Percentiles rank a stretch among this genome's conserved stretches.
These are phyloP conservation scores for Tricholoma hemisulphureum DNA, from an alignment of 768 basidiomycete genomes.

Conservation along the genomic window DNA sequence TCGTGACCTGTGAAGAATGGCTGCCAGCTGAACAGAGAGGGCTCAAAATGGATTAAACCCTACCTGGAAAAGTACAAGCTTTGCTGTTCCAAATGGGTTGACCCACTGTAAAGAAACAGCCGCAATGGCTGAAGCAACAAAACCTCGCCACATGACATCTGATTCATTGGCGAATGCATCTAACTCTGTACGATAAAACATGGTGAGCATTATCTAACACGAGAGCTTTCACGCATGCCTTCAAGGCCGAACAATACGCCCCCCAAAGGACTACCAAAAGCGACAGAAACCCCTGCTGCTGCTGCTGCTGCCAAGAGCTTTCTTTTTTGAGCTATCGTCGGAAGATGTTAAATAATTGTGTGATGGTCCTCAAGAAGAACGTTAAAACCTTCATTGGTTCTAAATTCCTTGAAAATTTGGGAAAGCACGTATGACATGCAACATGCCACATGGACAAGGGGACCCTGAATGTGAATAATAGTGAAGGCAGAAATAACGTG, in stretches of 20 bases:
- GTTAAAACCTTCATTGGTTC: constrained; percentile 70
- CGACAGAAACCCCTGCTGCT: constrained; percentile 84
- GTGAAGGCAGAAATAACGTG: not conserved
- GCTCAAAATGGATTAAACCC: constrained; percentile 10
- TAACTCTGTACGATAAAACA: constrained; percentile 41
- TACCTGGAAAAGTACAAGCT: constrained; percentile 78
- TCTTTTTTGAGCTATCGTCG: constrained; percentile 66
- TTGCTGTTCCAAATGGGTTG: constrained; percentile 83
- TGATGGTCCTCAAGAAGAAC: not conserved
- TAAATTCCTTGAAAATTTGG: constrained; percentile 65
- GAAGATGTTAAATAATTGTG: not conserved
- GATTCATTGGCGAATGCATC: constrained; percentile 69
- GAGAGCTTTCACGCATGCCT: constrained; percentile 31
- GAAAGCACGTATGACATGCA: constrained; percentile 76
- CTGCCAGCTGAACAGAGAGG: not conserved
- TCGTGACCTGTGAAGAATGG: constrained; percentile 47
- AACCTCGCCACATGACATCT: constrained; percentile 84
- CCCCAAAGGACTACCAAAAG: constrained; percentile 84
- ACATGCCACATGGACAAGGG: constrained; percentile 81
- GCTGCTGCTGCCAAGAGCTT: constrained; percentile 81
- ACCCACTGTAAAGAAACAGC: constrained; percentile 82
- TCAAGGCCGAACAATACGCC: constrained; percentile 86
- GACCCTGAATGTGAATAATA: constrained; percentile 49
- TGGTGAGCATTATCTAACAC: not conserved
- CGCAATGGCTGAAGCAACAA: constrained; percentile 85